These are phyloP conservation scores for Raffaelea deltoideospora DNA, from an alignment of 2,329 filamentous ascomycete species.

Conservation along the genomic window DNA sequence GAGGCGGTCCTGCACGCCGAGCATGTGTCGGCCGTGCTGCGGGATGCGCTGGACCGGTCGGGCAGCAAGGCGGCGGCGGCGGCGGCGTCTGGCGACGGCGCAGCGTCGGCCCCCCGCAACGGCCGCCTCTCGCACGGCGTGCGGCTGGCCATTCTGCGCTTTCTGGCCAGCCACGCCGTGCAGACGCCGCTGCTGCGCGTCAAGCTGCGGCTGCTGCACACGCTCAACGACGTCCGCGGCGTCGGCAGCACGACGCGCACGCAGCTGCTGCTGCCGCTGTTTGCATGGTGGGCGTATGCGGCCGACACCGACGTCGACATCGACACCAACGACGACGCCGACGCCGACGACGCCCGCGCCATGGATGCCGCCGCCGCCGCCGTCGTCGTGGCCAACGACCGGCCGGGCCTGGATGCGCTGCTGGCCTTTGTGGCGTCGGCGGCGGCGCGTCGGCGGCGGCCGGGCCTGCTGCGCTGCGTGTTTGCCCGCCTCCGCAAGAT, in stretches of 20 bases:
- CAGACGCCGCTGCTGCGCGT: constrained; percentile 52
- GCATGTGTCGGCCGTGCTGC: constrained; percentile 51
- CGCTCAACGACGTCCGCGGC: constrained; percentile 58
- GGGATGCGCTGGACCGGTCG: constrained; percentile 35
- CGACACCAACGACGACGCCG: constrained; percentile 30
- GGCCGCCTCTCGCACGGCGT: constrained; percentile 41
- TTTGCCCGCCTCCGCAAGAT: constrained; percentile 56
- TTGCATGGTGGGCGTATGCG: constrained; percentile 53
- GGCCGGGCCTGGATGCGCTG: constrained; percentile 34
- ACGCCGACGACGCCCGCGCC: constrained; percentile 13
- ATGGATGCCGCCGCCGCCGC: constrained; percentile 29
- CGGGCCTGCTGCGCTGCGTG: constrained; percentile 44
- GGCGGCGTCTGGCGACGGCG: constrained; percentile 33
- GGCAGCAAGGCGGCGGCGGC: constrained; percentile 5
- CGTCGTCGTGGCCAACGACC: constrained; percentile 38
- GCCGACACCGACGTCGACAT: constrained; percentile 23
- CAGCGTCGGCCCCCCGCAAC: not conserved
- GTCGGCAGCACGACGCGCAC: constrained; percentile 56
- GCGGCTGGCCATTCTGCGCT: constrained; percentile 51
- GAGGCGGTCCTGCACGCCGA: constrained; percentile 71
- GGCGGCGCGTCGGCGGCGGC: constrained; percentile 23
- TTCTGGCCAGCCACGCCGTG: constrained; percentile 58
- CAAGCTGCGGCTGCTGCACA: constrained; percentile 56
- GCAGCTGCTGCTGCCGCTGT: constrained; percentile 58
- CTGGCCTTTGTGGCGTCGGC: constrained; percentile 29